Conservation (phyloP, 176 grass and related monocot genomes). For the Paspalum notatum region DNA sequence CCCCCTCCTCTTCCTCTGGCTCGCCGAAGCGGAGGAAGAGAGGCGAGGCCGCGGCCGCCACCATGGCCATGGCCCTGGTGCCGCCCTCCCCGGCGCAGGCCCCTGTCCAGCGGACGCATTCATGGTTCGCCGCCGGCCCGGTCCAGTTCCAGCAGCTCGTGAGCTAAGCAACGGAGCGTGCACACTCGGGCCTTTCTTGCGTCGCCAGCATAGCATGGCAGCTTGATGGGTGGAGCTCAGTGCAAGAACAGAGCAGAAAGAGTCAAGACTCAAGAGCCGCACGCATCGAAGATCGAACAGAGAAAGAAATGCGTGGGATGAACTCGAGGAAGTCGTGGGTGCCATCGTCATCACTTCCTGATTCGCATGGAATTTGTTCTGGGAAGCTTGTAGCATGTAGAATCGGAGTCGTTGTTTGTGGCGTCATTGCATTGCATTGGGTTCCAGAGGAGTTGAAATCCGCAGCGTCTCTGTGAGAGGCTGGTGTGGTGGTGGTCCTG, state of each 20-base stretch:
- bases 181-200: no score
- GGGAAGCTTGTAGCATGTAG: neutral
- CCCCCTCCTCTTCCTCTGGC: slow-evolving; percentile 42
- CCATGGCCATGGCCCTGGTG: slow-evolving; percentile 45
- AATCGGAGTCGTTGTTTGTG: neutral
- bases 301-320: neutral
- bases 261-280: neutral
- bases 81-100: slow-evolving; percentile 20
- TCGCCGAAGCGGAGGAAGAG: slow-evolving; percentile 72
- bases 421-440: neutral
- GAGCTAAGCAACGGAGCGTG: no score
- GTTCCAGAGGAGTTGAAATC: neutral
- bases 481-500: neutral
- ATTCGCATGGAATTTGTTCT: neutral
- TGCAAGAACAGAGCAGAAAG: slow-evolving; percentile 32
- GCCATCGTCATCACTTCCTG: neutral
- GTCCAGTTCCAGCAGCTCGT: slow-evolving; percentile 58
- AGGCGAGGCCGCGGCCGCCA: slow-evolving; percentile 53
- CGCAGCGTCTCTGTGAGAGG: slow-evolving; percentile 7
- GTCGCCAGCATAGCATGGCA: no score
- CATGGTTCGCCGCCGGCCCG: slow-evolving; percentile 45
- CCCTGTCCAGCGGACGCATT: slow-evolving; percentile 37
- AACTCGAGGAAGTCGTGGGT: neutral
- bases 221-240: neutral
- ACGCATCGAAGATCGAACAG: neutral